Percentiles rank a stretch among this genome's conserved stretches.
Evolutionary conservation across 208 protist species (phyloP).

Genomic region (Porcisia hertigi): DNA sequence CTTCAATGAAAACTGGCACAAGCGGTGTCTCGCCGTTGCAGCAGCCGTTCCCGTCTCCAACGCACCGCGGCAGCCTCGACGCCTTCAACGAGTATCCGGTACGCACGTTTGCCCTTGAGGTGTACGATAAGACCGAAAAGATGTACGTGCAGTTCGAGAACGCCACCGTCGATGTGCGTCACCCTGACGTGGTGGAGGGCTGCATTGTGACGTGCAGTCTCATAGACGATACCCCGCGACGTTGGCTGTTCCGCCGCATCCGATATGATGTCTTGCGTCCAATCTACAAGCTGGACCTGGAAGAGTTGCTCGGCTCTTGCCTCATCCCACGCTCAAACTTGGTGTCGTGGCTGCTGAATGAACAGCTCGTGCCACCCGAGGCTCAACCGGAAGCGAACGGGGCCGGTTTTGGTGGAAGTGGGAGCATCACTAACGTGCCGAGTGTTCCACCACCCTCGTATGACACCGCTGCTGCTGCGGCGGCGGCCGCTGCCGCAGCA

Average conservation of each 20-base stretch:
- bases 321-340: constrained; percentile 70
- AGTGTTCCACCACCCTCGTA: constrained; percentile 33
- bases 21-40: background rate
- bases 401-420: constrained; percentile 2
- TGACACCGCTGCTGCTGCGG: constrained; percentile 11
- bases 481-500: constrained; percentile 1
- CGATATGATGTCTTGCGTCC: constrained; percentile 76
- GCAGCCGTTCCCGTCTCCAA: background rate
- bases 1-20: background rate
- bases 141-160: constrained; percentile 74
- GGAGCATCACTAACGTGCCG: constrained; percentile 9
- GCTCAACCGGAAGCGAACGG: constrained; percentile 24
- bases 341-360: constrained; percentile 63
- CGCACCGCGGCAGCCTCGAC: constrained; percentile 17
- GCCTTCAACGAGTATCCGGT: constrained; percentile 29
- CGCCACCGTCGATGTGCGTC: constrained; percentile 65
- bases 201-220: constrained; percentile 77
- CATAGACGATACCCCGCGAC: constrained; percentile 35
- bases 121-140: constrained; percentile 85
- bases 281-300: constrained; percentile 73
- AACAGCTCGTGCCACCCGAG: constrained; percentile 50
- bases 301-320: constrained; percentile 60
- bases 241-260: constrained; percentile 67
- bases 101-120: constrained; percentile 72
- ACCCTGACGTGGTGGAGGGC: constrained; percentile 76